phyloP scores from a whole-genome alignment of 2,329 filamentous ascomycete species.

The Chalaropsis thielavioides region DNA sequence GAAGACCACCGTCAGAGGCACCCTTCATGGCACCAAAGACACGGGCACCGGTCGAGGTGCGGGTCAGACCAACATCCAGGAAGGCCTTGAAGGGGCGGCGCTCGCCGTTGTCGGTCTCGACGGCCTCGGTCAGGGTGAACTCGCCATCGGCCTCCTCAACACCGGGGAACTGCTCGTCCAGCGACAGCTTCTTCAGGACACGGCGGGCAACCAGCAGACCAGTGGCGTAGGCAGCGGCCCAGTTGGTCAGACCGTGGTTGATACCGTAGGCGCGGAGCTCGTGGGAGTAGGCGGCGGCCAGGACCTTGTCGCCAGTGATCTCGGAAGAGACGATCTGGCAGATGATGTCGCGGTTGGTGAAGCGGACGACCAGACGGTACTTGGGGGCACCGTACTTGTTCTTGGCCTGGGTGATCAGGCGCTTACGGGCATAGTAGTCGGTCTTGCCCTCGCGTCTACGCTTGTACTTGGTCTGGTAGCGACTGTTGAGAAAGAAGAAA shows the following conservation, averaged over 20 bases:
- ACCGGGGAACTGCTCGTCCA: constrained; percentile 85
- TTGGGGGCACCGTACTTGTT: constrained; percentile 99
- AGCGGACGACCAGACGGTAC: constrained; percentile 98
- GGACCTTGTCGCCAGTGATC: constrained; percentile 96
- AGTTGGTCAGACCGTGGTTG: constrained; percentile 98
- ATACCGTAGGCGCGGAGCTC: constrained; percentile 97
- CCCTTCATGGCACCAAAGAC: constrained; percentile 99
- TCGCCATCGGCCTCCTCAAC: constrained; percentile 96
- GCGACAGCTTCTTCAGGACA: constrained; percentile 88
- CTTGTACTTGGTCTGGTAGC: constrained; percentile 99
- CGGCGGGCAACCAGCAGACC: constrained; percentile 95
- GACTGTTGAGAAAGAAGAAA: constrained; percentile 39
- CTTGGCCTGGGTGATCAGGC: constrained; percentile 99
- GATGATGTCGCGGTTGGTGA: constrained; percentile 99
- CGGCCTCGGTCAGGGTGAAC: constrained; percentile 88
- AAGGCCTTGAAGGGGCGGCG: constrained; percentile 98
- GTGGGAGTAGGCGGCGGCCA: constrained; percentile 83
- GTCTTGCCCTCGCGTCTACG: constrained; percentile 93
- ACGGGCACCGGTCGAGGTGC: constrained; percentile 95
- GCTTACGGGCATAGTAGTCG: constrained; percentile 99
- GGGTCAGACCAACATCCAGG: constrained; percentile 93
- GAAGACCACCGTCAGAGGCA: constrained; percentile 93
- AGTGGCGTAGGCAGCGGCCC: constrained; percentile 92
- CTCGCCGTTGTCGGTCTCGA: constrained; percentile 77
- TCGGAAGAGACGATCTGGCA: constrained; percentile 94